phyloP scores from a whole-genome alignment of 352 stramenopile genomes.

The Phytophthora pseudosyringae region DNA sequence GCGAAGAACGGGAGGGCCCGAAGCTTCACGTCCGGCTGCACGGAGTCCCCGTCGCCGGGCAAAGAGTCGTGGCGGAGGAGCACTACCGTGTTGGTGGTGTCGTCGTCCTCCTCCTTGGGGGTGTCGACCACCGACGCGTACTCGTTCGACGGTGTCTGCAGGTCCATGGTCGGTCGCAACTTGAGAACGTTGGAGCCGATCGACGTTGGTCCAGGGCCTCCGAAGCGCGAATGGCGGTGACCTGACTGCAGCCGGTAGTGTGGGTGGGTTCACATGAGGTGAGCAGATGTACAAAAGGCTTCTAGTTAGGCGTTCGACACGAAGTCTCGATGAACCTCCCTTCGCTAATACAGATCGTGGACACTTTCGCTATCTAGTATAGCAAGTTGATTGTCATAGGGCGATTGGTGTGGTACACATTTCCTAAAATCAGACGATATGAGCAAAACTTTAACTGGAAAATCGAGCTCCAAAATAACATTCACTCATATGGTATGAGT shows the following conservation, averaged over 20 bases:
- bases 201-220: not conserved
- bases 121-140: constrained; percentile 7
- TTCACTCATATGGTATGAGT: too few relatives aligned
- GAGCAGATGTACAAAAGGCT: too few relatives aligned
- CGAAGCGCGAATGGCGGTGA: constrained; percentile 1
- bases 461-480: too few relatives aligned
- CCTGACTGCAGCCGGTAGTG: too few relatives aligned
- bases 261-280: not conserved
- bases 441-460: too few relatives aligned
- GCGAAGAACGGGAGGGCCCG: constrained; percentile 26
- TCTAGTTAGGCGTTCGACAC: too few relatives aligned
- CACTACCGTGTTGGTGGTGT: constrained; percentile 1
- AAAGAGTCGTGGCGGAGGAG: constrained; percentile 14
- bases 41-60: constrained; percentile 8
- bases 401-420: too few relatives aligned
- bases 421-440: too few relatives aligned
- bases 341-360: too few relatives aligned
- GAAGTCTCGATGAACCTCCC: too few relatives aligned
- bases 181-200: not conserved
- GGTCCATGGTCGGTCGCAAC: not conserved
- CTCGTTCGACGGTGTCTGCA: constrained; percentile 18
- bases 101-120: constrained; percentile 29
- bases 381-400: too few relatives aligned
- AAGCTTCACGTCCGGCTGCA: constrained; percentile 35
- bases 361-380: too few relatives aligned